Evolutionary conservation across 2,329 filamentous ascomycete genomes (phyloP).

Genomic region (Diaporthe caulivora): DNA sequence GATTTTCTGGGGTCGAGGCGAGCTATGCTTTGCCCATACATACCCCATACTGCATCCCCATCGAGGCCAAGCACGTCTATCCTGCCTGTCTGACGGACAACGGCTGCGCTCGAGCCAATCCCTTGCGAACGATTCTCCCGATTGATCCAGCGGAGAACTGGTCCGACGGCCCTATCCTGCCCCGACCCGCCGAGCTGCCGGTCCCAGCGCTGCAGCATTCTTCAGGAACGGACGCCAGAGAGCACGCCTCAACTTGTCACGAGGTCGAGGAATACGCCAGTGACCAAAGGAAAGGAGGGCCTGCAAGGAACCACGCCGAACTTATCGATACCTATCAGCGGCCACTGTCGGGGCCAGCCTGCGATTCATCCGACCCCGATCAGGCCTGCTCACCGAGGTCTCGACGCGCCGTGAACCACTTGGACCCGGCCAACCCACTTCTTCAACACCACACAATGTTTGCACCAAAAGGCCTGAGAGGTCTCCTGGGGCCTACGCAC

Average conservation of each 20-base stretch:
- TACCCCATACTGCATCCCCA: background rate
- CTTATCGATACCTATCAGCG: background rate
- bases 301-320: background rate
- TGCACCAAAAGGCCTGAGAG: constrained; percentile 25
- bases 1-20: constrained; percentile 30
- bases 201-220: background rate
- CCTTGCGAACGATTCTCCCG: background rate
- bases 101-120: constrained; percentile 2
- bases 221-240: background rate
- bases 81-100: constrained; percentile 14
- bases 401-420: background rate
- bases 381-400: background rate
- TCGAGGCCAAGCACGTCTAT: constrained; percentile 15
- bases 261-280: background rate
- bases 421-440: background rate
- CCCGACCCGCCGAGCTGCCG: background rate
- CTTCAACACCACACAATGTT: background rate
- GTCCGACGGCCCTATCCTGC: background rate
- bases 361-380: background rate
- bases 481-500: constrained; percentile 30
- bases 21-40: background rate
- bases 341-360: background rate
- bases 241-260: background rate
- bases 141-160: background rate
- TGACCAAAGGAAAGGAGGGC: background rate